Percentiles rank a stretch among this genome's conserved stretches.
phyloP scores from a whole-genome alignment of 805 yeast genomes.

The Myxozyma kluyveri region DNA sequence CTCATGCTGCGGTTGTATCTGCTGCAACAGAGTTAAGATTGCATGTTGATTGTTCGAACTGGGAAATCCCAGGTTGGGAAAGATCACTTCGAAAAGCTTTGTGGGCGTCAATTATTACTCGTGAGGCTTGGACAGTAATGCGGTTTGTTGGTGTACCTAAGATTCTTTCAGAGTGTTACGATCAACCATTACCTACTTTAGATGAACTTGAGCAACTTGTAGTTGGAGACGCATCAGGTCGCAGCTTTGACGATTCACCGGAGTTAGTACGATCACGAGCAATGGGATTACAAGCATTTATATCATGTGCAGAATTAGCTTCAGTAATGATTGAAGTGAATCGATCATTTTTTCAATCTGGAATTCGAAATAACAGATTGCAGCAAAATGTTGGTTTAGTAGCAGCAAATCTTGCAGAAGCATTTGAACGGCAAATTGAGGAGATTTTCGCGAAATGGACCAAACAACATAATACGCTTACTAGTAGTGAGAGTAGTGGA shows the following conservation, averaged over 20 bases:
- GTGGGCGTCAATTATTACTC: constrained; percentile 91
- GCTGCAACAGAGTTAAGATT: constrained; percentile 84
- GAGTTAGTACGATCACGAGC: neutral
- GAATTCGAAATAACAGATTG: neutral
- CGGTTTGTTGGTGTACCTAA: constrained; percentile 20
- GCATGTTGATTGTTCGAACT: constrained; percentile 80
- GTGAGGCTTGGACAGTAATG: constrained; percentile 69
- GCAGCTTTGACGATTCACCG: no score
- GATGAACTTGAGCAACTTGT: constrained; percentile 13
- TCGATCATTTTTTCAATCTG: constrained; percentile 8
- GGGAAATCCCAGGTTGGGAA: constrained; percentile 96
- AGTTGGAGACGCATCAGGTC: neutral
- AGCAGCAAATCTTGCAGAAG: constrained; percentile 9
- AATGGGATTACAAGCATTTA: constrained; percentile 5
- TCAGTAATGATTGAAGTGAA: constrained; percentile 14
- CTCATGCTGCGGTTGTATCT: constrained; percentile 55
- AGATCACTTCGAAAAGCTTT: constrained; percentile 77
- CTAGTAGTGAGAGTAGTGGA: neutral
- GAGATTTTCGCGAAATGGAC: neutral
- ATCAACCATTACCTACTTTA: constrained; percentile 11
- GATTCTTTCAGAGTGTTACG: constrained; percentile 11
- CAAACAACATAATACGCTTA: neutral
- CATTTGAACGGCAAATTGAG: constrained; percentile 7
- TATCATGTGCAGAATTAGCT: constrained; percentile 5
- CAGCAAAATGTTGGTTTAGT: constrained; percentile 3